Conservation (phyloP, 139 green algal species). For the Trebouxia sp. region DNA sequence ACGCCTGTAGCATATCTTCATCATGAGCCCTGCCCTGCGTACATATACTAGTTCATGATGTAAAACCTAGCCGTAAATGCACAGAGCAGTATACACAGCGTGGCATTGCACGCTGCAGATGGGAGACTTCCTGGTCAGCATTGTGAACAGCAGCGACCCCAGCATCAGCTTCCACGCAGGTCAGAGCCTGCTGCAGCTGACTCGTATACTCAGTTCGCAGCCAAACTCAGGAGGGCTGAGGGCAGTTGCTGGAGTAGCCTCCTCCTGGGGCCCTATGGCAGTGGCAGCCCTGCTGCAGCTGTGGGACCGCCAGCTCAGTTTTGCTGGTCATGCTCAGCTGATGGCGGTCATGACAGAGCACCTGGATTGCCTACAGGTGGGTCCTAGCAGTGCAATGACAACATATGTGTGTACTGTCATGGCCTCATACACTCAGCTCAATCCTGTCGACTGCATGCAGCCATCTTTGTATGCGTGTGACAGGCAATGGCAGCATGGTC, state of each 20-base stretch:
- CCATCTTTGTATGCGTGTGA: no score
- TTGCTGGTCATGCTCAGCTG: slow-evolving; percentile 19
- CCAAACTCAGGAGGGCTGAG: background rate
- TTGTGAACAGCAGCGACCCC: slow-evolving; percentile 8
- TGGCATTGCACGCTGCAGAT: slow-evolving; percentile 16
- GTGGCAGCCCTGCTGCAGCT: slow-evolving; percentile 39
- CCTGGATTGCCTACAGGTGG: slow-evolving; percentile 26
- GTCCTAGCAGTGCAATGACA: background rate
- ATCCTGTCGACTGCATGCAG: no score
- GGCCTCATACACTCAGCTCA: no score
- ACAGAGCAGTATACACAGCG: background rate
- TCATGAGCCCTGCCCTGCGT: no score
- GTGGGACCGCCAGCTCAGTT: slow-evolving; percentile 32
- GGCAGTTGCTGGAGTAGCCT: background rate
- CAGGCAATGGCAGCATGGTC: no score
- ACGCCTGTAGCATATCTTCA: no score
- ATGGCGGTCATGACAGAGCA: slow-evolving; percentile 12
- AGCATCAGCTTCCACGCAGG: slow-evolving; percentile 30
- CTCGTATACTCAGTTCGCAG: background rate
- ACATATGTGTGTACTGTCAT: no score
- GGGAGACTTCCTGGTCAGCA: slow-evolving; percentile 20
- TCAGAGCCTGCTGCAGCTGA: slow-evolving; percentile 15
- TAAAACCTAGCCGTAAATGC: no score
- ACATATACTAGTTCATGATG: no score
- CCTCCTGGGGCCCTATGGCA: slow-evolving; percentile 17